Evolutionary conservation across 2,329 filamentous ascomycete species (phyloP).

Genomic region (Aspergillus bombycis): DNA sequence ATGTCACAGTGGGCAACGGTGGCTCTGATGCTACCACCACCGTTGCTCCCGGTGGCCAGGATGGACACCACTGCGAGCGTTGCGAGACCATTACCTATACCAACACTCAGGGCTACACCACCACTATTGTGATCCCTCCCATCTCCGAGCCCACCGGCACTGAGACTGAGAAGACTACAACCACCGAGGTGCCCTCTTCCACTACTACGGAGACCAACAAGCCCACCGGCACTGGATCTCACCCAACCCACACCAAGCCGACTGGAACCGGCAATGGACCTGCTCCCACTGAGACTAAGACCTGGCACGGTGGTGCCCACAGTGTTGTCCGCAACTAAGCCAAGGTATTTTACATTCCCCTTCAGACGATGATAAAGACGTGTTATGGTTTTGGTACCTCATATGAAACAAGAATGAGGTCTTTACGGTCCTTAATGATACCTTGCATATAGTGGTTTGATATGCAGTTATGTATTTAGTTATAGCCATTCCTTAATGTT

Average conservation of each 20-base stretch:
- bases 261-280: slow-evolving; percentile 13
- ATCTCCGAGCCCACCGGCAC: slow-evolving; percentile 6
- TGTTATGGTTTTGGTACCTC: not conserved
- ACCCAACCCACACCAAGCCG: slow-evolving; percentile 5
- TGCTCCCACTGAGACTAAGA: slow-evolving; percentile 4
- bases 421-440: not conserved
- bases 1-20: slow-evolving; percentile 14
- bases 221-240: slow-evolving; percentile 2
- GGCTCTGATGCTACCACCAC: not conserved
- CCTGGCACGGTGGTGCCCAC: not conserved
- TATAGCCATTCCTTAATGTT: not conserved
- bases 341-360: not conserved
- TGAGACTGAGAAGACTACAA: not conserved
- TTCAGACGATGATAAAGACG: not conserved
- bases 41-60: not conserved
- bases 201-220: not conserved
- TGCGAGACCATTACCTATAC: slow-evolving; percentile 34
- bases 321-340: not conserved
- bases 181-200: not conserved
- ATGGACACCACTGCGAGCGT: slow-evolving; percentile 17
- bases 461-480: not conserved
- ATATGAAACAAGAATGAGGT: not conserved
- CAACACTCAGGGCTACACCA: slow-evolving; percentile 27
- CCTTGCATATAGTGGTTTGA: not conserved
- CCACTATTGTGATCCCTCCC: slow-evolving; percentile 32